Evolutionary conservation across 2,329 filamentous ascomycete species (phyloP).

Genomic region (Chaetomium sp.): DNA sequence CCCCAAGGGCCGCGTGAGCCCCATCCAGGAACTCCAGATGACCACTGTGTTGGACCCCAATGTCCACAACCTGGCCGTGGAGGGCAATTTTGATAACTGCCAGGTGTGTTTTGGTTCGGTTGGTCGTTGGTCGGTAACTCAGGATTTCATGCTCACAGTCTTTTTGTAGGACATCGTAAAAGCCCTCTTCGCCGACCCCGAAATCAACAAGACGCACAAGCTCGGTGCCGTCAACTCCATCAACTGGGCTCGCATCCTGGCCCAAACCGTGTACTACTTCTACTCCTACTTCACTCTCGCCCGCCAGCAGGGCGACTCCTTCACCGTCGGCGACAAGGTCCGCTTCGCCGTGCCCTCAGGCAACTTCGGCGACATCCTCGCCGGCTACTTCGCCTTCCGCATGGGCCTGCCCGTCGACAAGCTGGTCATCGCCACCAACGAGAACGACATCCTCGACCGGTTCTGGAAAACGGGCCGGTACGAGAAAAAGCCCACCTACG

Average conservation of each 20-base stretch:
- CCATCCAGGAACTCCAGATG: conserved; percentile 96
- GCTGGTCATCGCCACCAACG: conserved; percentile 89
- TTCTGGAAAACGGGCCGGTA: conserved; percentile 91
- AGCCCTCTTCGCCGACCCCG: conserved; percentile 77
- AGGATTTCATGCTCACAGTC: background rate
- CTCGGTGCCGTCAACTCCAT: conserved; percentile 95
- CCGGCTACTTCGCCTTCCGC: conserved; percentile 73
- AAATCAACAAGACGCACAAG: conserved; percentile 74
- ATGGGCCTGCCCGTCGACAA: conserved; percentile 67
- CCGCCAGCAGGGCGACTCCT: conserved; percentile 47
- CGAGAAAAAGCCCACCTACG: conserved; percentile 69
- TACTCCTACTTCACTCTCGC: conserved; percentile 82
- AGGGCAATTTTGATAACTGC: conserved; percentile 93
- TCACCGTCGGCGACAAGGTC: conserved; percentile 61
- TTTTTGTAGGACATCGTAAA: conserved; percentile 74
- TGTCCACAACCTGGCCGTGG: conserved; percentile 85
- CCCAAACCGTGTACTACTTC: conserved; percentile 97
- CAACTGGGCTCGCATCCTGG: conserved; percentile 91
- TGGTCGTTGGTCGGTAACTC: background rate
- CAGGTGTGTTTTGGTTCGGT: conserved; percentile 48
- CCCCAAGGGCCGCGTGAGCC: conserved; percentile 83
- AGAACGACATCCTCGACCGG: conserved; percentile 92
- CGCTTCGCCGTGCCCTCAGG: conserved; percentile 89
- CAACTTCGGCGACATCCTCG: conserved; percentile 93
- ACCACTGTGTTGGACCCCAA: conserved; percentile 86